Conservation (phyloP, 2,329 filamentous ascomycete species). For the Fusarium heterosporum region DNA sequence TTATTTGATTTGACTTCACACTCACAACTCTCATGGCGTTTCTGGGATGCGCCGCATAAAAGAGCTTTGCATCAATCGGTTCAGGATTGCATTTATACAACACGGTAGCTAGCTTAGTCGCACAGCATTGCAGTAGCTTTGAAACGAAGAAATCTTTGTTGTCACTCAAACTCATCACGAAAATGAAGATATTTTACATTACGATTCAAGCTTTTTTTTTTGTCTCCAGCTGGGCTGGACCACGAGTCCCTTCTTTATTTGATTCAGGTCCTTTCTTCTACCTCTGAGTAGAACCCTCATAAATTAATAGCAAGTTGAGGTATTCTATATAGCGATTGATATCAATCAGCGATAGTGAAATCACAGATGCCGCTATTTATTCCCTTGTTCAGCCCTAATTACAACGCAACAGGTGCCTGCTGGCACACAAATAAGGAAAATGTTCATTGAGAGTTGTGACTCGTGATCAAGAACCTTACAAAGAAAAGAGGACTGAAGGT, state of each 20-base stretch:
- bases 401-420: slow-evolving; percentile 22
- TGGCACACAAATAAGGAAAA: slow-evolving; percentile 30
- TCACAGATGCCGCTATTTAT: slow-evolving; percentile 4
- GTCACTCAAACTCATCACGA: slow-evolving; percentile 26
- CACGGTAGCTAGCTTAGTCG: slow-evolving; percentile 3
- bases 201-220: slow-evolving; percentile 2
- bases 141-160: slow-evolving; percentile 1
- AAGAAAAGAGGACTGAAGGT: slow-evolving; percentile 35
- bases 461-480: slow-evolving; percentile 27
- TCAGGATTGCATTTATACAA: slow-evolving; percentile 17
- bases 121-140: background rate
- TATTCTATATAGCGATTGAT: slow-evolving; percentile 18
- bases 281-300: slow-evolving; percentile 11
- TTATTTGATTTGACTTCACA: slow-evolving; percentile 23
- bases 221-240: slow-evolving; percentile 12
- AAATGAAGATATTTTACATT: slow-evolving; percentile 12
- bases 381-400: slow-evolving; percentile 26
- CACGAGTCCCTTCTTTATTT: slow-evolving; percentile 10
- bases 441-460: slow-evolving; percentile 23
- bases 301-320: slow-evolving; percentile 10
- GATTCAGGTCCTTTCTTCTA: slow-evolving; percentile 9
- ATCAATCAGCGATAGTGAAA: slow-evolving; percentile 17
- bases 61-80: slow-evolving; percentile 21
- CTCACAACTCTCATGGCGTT: slow-evolving; percentile 27
- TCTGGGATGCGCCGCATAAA: slow-evolving; percentile 13